Base-by-base conservation (phyloP, 2,329 filamentous ascomycete species). In the Gliomastix tumulicola region DNA sequence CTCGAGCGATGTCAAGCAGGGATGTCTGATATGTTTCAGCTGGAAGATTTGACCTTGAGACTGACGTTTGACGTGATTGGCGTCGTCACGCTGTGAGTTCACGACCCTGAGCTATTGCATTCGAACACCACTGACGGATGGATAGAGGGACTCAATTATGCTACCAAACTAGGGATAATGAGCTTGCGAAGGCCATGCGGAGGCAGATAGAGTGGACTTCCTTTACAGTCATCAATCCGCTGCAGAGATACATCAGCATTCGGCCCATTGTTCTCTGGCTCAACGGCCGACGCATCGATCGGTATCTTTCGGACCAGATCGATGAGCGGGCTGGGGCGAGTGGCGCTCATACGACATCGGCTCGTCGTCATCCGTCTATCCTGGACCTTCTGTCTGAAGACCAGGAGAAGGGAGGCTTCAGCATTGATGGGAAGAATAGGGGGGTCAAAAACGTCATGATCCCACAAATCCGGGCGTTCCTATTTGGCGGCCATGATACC, bases 401-500 rank as follows among this genome's bases (percentile, higher is more conserved):
- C 10, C 25, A 28, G 11, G 11, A 28, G 3, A 16, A 28, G 10
- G 25, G 25, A 28, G n/a, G n/a, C n/a, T n/a, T n/a, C n/a, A n/a
- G n/a, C n/a, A n/a, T n/a, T n/a, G n/a, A n/a, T n/a, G n/a, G n/a
- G n/a, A n/a, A n/a, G n/a, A n/a, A n/a, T n/a, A n/a, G n/a, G n/a
- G n/a, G n/a, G n/a, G 25, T 28, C 25, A 28, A n/a, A 9, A n/a
- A 22, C 13, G 27, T 16, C 19, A 36, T 27, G 15, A 23, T 30
- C 10, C 22, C 25, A 4, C 56, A 68, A 38, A 37, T 56, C 4
- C 36, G 60, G 11, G 56, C 54, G 23, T 56, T 66, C 33, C 48
- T 69, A n/a, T 46, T 67, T 13, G 66, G 65, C 2, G 64, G 63
- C 6, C 50, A 66, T 22, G 67, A 71, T 40, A 69, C 65, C 3